Evolutionary conservation across 1,139 yeast genomes (phyloP).

Genomic region (Lodderomyces beijingensis): DNA sequence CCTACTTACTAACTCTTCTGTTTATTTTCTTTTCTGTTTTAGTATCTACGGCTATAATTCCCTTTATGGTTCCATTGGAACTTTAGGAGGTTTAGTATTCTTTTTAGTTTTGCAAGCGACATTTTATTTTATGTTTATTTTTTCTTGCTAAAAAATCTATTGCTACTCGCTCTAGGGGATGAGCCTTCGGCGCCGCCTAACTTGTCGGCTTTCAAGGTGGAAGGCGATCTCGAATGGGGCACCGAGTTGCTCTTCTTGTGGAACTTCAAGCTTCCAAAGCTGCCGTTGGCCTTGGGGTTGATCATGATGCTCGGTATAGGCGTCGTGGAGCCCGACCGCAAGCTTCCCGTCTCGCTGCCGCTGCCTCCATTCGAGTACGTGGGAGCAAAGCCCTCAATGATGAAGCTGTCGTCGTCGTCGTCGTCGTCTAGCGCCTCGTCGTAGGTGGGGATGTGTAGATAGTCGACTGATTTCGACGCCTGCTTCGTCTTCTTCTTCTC

Average conservation of each 20-base stretch:
- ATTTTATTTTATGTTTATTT: neutral
- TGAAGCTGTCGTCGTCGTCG: constrained; percentile 13
- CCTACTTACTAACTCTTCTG: too few relatives aligned
- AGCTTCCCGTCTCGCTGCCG: constrained; percentile 6
- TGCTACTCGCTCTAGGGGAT: neutral
- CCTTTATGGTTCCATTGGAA: too few relatives aligned
- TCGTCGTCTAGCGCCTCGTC: constrained; percentile 23
- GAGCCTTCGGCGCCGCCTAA: neutral
- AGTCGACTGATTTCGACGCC: constrained; percentile 9
- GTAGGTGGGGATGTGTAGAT: constrained; percentile 20
- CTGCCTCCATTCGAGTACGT: constrained; percentile 13
- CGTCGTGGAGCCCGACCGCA: constrained; percentile 5
- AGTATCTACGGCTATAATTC: too few relatives aligned
- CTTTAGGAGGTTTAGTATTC: neutral
- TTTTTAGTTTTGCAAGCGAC: constrained; percentile 1
- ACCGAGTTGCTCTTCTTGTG: constrained; percentile 7
- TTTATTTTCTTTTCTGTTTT: too few relatives aligned
- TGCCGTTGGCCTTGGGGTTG: constrained; percentile 3
- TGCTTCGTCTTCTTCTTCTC: constrained; percentile 7
- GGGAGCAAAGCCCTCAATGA: constrained; percentile 19
- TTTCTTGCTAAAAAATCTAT: neutral
- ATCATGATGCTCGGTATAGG: constrained; percentile 6
- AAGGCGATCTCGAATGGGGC: constrained; percentile 8
- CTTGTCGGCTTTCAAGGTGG: constrained; percentile 7
- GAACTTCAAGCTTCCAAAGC: constrained; percentile 7